Conservation (phyloP, 139 green algal genomes). For the Coccomyxa sp. region DNA sequence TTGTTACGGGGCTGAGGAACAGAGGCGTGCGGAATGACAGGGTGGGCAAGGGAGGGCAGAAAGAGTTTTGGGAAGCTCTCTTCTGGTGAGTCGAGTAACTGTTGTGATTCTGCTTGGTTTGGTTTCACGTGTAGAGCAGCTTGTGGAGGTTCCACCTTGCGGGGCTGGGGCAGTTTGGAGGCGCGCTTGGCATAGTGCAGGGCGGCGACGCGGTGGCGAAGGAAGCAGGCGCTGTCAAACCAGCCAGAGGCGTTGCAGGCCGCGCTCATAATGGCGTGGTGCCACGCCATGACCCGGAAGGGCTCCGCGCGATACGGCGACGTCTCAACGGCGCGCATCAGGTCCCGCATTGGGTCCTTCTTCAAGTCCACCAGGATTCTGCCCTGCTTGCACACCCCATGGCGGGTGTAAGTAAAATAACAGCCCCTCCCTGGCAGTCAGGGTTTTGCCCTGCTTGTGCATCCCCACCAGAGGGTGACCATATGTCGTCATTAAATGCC, state of each 20-base stretch:
- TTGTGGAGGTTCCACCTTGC: no score
- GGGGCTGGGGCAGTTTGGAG: not conserved
- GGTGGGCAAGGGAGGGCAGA: not conserved
- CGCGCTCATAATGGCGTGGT: not conserved
- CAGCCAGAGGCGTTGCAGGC: not conserved
- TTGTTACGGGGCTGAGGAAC: no score
- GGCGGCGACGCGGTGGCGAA: not conserved
- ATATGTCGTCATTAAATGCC: no score
- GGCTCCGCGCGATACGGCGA: not conserved
- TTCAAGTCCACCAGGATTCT: not conserved
- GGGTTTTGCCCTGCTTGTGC: not conserved
- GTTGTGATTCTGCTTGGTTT: not conserved
- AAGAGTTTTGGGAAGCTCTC: not conserved
- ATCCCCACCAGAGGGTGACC: not conserved
- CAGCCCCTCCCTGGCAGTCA: not conserved
- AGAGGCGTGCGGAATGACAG: no score
- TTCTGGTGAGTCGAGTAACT: not conserved
- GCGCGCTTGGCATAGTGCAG: not conserved
- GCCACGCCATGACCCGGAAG: not conserved
- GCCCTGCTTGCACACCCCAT: not conserved
- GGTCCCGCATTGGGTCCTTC: not conserved
- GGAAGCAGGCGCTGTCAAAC: not conserved
- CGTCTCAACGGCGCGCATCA: not conserved
- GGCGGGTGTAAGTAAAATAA: not conserved
- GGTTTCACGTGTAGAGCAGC: no score